phyloP scores from a whole-genome alignment of 2,329 filamentous ascomycete species.

The Penicillium sp. region DNA sequence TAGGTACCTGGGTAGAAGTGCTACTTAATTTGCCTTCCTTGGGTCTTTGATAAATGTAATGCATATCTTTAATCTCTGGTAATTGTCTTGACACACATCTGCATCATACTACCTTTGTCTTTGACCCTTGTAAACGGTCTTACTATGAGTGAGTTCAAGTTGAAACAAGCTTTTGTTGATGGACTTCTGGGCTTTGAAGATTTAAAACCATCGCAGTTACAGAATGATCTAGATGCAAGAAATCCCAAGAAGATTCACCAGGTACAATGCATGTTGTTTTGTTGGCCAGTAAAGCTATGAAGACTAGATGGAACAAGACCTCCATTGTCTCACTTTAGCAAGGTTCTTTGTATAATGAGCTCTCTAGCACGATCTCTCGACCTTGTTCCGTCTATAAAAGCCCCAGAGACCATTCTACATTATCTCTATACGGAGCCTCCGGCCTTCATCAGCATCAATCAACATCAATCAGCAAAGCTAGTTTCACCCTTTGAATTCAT shows the following conservation, averaged over 20 bases:
- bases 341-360: constrained; percentile 8
- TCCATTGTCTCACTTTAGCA: not conserved
- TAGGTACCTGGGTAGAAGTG: not conserved
- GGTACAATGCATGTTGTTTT: not conserved
- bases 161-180: not conserved
- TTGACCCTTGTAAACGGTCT: not conserved
- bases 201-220: not conserved
- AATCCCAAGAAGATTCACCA: constrained; percentile 21
- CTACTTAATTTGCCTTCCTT: not conserved
- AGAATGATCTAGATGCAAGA: not conserved
- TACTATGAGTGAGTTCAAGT: not conserved
- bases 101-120: not conserved
- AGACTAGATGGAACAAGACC: not conserved
- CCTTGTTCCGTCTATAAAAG: not conserved
- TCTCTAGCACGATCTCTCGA: not conserved
- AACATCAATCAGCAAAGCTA: not conserved
- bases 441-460: not conserved
- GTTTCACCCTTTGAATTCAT: not conserved
- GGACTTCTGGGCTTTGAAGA: not conserved
- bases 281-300: not conserved
- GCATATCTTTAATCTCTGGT: not conserved
- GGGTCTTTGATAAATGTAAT: not conserved
- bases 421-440: not conserved
- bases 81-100: not conserved
- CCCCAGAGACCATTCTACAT: not conserved